Percentiles rank a stretch among this genome's conserved stretches.
phyloP scores from a whole-genome alignment of 805 yeast species.

The Limtongia smithiae region DNA sequence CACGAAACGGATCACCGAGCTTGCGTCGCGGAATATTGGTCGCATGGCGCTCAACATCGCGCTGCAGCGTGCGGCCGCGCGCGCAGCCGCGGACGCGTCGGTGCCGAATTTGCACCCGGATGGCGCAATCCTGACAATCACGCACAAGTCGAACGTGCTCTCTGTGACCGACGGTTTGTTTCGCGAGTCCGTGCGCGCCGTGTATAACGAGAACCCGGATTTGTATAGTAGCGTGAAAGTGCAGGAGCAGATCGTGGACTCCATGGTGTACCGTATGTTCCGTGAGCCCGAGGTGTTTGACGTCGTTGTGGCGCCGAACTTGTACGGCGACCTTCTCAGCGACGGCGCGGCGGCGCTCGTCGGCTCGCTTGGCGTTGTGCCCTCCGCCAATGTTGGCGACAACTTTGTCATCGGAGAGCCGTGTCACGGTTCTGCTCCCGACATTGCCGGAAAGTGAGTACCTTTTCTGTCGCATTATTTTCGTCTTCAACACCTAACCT shows the following conservation, averaged over 20 bases:
- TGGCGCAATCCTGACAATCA: slow-evolving; percentile 78
- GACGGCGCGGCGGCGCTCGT: slow-evolving; percentile 99
- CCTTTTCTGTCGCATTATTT: slow-evolving; percentile 4
- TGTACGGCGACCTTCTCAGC: slow-evolving; percentile 93
- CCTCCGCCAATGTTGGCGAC: slow-evolving; percentile 97
- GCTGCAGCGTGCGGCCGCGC: slow-evolving; percentile 76
- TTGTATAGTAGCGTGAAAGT: slow-evolving; percentile 57
- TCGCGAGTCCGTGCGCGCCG: slow-evolving; percentile 75
- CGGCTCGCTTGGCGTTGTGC: slow-evolving; percentile 96
- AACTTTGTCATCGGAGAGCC: slow-evolving; percentile 97
- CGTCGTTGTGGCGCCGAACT: slow-evolving; percentile 97
- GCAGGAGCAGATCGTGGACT: slow-evolving; percentile 96
- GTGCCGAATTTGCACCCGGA: slow-evolving; percentile 42
- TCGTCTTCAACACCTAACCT: background rate
- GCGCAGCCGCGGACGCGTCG: slow-evolving; percentile 46
- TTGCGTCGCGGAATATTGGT: slow-evolving; percentile 81
- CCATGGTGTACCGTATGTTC: slow-evolving; percentile 98
- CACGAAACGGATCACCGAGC: slow-evolving; percentile 89
- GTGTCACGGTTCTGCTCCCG: slow-evolving; percentile 99
- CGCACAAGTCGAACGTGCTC: slow-evolving; percentile 94
- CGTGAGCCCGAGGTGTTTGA: slow-evolving; percentile 97
- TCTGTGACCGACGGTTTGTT: slow-evolving; percentile 91
- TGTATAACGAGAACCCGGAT: slow-evolving; percentile 52
- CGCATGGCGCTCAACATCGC: slow-evolving; percentile 91
- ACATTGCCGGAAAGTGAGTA: slow-evolving; percentile 91